Evolutionary conservation across 306 rosid genomes (phyloP).

Genomic region (Acacia acuminata): DNA sequence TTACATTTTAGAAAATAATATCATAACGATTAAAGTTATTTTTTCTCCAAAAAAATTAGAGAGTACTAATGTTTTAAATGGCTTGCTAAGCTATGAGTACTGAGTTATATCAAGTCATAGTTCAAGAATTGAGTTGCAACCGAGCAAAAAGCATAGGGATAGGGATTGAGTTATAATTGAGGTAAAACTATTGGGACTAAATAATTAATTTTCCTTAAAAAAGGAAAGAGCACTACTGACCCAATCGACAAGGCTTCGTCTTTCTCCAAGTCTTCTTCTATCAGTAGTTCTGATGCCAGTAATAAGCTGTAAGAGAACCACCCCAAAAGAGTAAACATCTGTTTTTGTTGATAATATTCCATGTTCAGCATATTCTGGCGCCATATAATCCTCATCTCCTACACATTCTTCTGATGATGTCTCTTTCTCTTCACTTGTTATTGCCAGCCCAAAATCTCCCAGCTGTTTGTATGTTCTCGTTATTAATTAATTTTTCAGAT

Average conservation of each 20-base stretch:
- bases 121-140: no score
- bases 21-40: no score
- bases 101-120: no score
- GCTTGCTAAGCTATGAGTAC: no score
- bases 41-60: no score
- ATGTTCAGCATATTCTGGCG: slow-evolving; percentile 84
- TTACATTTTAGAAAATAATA: no score
- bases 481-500: background rate
- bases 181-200: no score
- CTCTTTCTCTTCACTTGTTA: background rate
- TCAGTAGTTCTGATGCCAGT: slow-evolving; percentile 72
- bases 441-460: slow-evolving; percentile 89
- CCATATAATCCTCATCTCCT: slow-evolving; percentile 75
- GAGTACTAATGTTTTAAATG: no score
- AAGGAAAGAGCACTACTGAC: slow-evolving; percentile 10
- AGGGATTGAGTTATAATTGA: no score
- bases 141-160: no score
- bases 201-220: no score
- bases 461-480: slow-evolving; percentile 36
- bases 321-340: slow-evolving; percentile 83
- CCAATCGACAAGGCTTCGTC: slow-evolving; percentile 79
- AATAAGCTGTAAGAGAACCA: slow-evolving; percentile 71
- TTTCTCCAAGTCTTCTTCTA: slow-evolving; percentile 52
- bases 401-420: slow-evolving; percentile 39
- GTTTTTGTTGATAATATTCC: slow-evolving; percentile 77